phyloP scores from a whole-genome alignment of 169 alveolate species.

The Babesia gibsoni region DNA sequence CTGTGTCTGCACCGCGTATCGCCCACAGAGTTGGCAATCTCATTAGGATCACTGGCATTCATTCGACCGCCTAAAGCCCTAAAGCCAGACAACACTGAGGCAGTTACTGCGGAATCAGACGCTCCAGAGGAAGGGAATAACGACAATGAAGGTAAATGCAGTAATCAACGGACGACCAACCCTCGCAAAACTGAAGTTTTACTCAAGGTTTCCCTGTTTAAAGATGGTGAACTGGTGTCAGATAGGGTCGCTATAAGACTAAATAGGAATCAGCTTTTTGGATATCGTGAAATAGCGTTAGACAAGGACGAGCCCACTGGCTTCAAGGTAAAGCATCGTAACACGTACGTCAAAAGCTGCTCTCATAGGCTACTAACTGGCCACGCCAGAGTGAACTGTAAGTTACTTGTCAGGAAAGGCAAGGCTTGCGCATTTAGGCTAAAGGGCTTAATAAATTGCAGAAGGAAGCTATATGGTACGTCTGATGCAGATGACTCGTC shows the following conservation, averaged over 20 bases:
- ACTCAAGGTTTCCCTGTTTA: constrained; percentile 1
- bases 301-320: background rate
- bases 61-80: background rate
- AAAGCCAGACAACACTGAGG: background rate
- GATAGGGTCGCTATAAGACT: constrained; percentile 3
- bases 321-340: constrained; percentile 5
- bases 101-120: background rate
- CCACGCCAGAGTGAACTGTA: background rate
- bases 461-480: background rate
- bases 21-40: constrained; percentile 1
- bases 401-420: background rate
- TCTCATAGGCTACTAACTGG: background rate
- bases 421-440: background rate
- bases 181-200: background rate
- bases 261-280: background rate
- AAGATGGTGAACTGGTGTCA: background rate
- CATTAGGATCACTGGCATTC: constrained; percentile 27
- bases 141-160: background rate
- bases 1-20: background rate
- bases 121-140: background rate
- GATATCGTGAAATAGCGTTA: background rate
- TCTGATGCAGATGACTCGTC: background rate
- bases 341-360: constrained; percentile 9
- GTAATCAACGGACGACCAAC: background rate
- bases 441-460: background rate